phyloP scores from a whole-genome alignment of 1,284 basidiomycete genomes.

The Cutaneotrichosporon spelunceum region DNA sequence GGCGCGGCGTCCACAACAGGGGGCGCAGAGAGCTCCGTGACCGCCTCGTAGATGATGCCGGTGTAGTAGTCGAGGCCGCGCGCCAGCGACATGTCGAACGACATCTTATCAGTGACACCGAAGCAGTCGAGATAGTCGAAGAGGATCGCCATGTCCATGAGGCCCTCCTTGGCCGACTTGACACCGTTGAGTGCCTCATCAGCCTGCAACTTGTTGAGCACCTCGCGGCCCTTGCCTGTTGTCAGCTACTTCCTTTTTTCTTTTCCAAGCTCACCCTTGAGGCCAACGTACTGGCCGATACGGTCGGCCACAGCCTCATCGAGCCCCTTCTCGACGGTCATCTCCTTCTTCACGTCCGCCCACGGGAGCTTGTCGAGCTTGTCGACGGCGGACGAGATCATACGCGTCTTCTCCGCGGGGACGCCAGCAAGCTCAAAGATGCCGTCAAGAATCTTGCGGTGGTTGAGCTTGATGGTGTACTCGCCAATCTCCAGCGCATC shows the following conservation, averaged over 20 bases:
- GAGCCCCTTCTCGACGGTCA: constrained; percentile 93
- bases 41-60: constrained; percentile 96
- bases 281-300: constrained; percentile 95
- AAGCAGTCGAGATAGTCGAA: constrained; percentile 77
- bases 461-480: constrained; percentile 95
- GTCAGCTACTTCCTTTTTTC: constrained; percentile 1
- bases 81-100: constrained; percentile 93
- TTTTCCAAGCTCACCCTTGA: constrained; percentile 69
- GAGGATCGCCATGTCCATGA: constrained; percentile 84
- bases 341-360: constrained; percentile 90
- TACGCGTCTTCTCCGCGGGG: constrained; percentile 80
- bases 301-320: constrained; percentile 80
- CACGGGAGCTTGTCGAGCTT: constrained; percentile 97
- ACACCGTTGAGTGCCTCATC: constrained; percentile 70
- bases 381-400: constrained; percentile 97
- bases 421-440: constrained; percentile 97
- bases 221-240: constrained; percentile 59
- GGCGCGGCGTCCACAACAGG: constrained; percentile 60
- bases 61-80: constrained; percentile 98
- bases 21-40: constrained; percentile 91
- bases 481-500: constrained; percentile 82
- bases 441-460: constrained; percentile 95
- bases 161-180: constrained; percentile 71
- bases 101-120: constrained; percentile 76
- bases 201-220: constrained; percentile 70